These are phyloP conservation scores for Ophiocordyceps robertsii DNA, from an alignment of 2,329 filamentous ascomycete genomes.

Conservation along the genomic window DNA sequence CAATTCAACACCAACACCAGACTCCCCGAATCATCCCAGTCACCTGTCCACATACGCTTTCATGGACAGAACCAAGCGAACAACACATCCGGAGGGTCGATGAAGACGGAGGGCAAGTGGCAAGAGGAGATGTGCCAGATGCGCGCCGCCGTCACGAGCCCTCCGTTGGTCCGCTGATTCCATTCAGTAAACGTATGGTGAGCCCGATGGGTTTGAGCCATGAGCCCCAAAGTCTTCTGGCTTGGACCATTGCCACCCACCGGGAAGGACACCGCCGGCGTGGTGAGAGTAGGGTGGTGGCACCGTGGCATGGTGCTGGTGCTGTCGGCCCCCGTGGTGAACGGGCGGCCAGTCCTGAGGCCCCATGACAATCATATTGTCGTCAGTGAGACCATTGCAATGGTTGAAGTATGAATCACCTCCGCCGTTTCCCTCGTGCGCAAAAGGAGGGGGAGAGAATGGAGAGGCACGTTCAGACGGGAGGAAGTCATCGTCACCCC, in stretches of 20 bases:
- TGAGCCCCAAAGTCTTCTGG: conserved; percentile 18
- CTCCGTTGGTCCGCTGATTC: not conserved
- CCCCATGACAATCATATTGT: conserved; percentile 2
- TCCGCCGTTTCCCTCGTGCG: conserved; percentile 3
- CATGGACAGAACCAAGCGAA: too few relatives aligned
- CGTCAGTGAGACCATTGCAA: not conserved
- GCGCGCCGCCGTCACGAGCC: not conserved
- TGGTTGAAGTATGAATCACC: not conserved
- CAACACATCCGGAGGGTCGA: too few relatives aligned
- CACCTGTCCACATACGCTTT: too few relatives aligned
- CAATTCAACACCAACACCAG: too few relatives aligned
- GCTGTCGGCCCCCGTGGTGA: not conserved
- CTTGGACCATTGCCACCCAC: conserved; percentile 21
- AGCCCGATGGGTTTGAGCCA: conserved; percentile 10
- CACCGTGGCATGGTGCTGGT: not conserved
- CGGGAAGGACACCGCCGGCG: conserved; percentile 5
- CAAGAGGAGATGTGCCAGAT: not conserved
- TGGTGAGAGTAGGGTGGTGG: not conserved
- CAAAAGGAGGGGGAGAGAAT: not conserved
- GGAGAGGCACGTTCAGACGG: not conserved
- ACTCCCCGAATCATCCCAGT: too few relatives aligned
- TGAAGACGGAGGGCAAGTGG: not conserved
- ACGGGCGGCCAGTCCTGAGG: not conserved
- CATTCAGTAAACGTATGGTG: conserved; percentile 17
- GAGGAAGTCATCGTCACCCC: conserved; percentile 11